Evolutionary conservation across 2,329 filamentous ascomycete genomes (phyloP).

Genomic region (Diaporthe vaccinii): DNA sequence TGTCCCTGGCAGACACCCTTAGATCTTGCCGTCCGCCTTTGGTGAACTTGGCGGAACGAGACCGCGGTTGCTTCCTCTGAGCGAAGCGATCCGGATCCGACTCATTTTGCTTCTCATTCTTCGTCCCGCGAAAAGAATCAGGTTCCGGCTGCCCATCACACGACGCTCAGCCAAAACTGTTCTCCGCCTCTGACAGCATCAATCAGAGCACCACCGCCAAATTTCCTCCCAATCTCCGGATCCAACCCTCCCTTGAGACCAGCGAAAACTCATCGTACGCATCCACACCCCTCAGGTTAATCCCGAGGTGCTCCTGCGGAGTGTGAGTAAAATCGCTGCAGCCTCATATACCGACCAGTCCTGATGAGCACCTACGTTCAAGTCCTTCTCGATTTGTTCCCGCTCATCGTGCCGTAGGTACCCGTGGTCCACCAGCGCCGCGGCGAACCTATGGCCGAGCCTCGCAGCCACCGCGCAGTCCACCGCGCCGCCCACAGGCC

Average conservation of each 20-base stretch:
- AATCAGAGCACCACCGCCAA: constrained; percentile 53
- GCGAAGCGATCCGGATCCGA: not conserved
- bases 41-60: not conserved
- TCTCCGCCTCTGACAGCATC: constrained; percentile 37
- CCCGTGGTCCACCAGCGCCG: constrained; percentile 86
- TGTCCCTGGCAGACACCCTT: constrained; percentile 90
- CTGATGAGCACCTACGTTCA: constrained; percentile 37
- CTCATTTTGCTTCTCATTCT: constrained; percentile 63
- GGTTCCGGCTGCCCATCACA: not conserved
- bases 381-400: constrained; percentile 77
- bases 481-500: constrained; percentile 77
- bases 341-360: constrained; percentile 11
- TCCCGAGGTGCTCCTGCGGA: constrained; percentile 82
- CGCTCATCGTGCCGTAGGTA: constrained; percentile 90
- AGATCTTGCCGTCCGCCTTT: constrained; percentile 77
- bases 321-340: constrained; percentile 55
- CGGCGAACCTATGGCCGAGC: constrained; percentile 78
- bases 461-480: constrained; percentile 88
- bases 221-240: constrained; percentile 89
- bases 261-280: constrained; percentile 79
- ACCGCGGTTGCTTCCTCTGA: not conserved
- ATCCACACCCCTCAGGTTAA: constrained; percentile 91
- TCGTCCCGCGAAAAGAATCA: constrained; percentile 12
- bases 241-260: constrained; percentile 81
- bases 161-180: not conserved